Conservation (phyloP, 129 eudicot species). For the Apium graveolens region DNA sequence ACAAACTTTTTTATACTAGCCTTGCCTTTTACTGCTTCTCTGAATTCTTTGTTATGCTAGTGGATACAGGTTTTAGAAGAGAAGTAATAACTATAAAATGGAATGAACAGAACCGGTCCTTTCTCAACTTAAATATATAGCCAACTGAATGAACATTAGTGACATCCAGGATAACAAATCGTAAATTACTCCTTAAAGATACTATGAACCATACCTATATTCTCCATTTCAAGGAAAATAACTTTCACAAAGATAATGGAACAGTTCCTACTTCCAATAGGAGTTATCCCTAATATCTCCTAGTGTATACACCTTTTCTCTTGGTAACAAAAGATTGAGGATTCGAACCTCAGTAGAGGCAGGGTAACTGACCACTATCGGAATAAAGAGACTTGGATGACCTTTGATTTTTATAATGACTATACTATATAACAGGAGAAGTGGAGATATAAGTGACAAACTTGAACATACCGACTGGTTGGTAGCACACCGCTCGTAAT, state of each 20-base stretch:
- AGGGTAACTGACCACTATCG: not conserved
- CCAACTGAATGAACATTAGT: not conserved
- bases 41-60: not conserved
- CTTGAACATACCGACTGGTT: conserved; percentile 72
- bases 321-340: not conserved
- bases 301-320: not conserved
- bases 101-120: not conserved
- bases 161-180: not conserved
- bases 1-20: not conserved
- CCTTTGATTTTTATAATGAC: not conserved
- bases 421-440: not conserved
- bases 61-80: not conserved
- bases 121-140: not conserved
- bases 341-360: not conserved
- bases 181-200: not conserved
- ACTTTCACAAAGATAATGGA: not conserved
- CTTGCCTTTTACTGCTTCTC: conserved; percentile 15
- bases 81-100: not conserved
- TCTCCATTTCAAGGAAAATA: not conserved
- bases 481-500: conserved; percentile 96
- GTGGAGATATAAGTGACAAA: not conserved
- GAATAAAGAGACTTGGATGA: not conserved
- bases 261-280: not conserved
- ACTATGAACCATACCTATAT: too few species aligned
- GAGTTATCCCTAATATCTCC: not conserved